A percentile compares a stretch with the other conserved stretches of the same genome.
phyloP scores from a whole-genome alignment of 225 moss, liverwort and hornwort genomes.

The Bryoerythrophyllum caledonicum region DNA sequence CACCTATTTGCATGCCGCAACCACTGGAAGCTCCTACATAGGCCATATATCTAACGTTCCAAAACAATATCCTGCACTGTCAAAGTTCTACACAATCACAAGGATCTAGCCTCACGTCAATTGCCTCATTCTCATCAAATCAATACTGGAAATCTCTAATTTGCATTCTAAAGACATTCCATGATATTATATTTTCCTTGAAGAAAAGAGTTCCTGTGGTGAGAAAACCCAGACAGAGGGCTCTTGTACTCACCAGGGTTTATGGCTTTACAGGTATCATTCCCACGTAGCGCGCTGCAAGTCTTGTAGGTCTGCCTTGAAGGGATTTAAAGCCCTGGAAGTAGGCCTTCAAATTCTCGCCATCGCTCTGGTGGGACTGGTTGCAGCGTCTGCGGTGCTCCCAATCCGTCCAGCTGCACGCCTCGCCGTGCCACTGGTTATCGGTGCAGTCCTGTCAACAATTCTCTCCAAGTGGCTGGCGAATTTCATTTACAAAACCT shows the following conservation, averaged over 20 bases:
- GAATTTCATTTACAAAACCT: constrained; percentile 53
- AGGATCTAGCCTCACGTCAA: neutral
- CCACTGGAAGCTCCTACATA: neutral
- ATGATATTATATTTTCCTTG: no score
- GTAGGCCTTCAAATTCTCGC: constrained; percentile 49
- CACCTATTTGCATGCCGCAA: neutral
- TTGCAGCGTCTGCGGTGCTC: constrained; percentile 45
- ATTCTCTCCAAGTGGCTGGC: constrained; percentile 53
- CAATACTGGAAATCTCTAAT: no score
- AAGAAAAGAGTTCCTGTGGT: no score
- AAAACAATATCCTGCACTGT: neutral
- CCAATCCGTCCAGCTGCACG: constrained; percentile 38
- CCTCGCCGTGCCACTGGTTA: constrained; percentile 48
- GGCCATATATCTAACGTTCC: neutral
- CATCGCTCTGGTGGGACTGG: constrained; percentile 57
- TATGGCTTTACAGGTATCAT: constrained; percentile 30
- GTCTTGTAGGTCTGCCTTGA: constrained; percentile 38
- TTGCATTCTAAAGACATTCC: no score
- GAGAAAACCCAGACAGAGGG: neutral
- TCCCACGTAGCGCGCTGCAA: constrained; percentile 52
- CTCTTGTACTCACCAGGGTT: constrained; percentile 9
- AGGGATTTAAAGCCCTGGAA: constrained; percentile 42
- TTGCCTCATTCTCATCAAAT: no score
- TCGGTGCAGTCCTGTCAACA: constrained; percentile 44
- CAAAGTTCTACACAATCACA: neutral